Evolutionary conservation across 345 rosid genomes (phyloP).

Genomic region (Ailanthus altissimus): DNA sequence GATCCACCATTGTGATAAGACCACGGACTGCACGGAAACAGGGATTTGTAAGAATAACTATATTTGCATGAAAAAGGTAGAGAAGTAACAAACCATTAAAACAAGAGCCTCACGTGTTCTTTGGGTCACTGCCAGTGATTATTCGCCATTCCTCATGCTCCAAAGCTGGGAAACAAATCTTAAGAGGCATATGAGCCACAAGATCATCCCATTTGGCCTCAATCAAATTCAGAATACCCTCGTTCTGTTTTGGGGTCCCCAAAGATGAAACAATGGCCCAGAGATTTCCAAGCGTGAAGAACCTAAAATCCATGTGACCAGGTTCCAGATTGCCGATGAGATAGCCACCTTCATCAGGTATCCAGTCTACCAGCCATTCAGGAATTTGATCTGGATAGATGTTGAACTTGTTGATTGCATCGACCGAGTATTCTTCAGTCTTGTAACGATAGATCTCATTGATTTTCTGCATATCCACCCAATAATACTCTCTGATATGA

Average conservation of each 20-base stretch:
- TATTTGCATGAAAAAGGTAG: not conserved
- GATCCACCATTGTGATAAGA: slow-evolving; percentile 98
- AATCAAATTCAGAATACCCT: slow-evolving; percentile 71
- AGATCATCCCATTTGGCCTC: slow-evolving; percentile 94
- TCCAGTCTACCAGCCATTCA: slow-evolving; percentile 93
- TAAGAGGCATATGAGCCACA: slow-evolving; percentile 91
- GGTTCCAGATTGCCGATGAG: slow-evolving; percentile 91
- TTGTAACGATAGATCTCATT: slow-evolving; percentile 95
- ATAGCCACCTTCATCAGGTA: slow-evolving; percentile 88
- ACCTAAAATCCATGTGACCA: slow-evolving; percentile 98
- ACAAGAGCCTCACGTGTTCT: slow-evolving; percentile 78
- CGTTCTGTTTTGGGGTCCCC: slow-evolving; percentile 69
- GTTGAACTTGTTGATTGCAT: slow-evolving; percentile 91
- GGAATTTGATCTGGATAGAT: slow-evolving; percentile 97
- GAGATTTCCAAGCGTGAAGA: slow-evolving; percentile 92
- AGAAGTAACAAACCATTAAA: not conserved
- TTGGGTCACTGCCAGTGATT: slow-evolving; percentile 95
- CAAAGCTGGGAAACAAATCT: slow-evolving; percentile 89
- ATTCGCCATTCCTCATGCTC: slow-evolving; percentile 93
- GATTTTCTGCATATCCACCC: slow-evolving; percentile 81
- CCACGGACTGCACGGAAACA: slow-evolving; percentile 68
- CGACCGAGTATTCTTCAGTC: slow-evolving; percentile 87
- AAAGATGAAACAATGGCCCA: slow-evolving; percentile 80
- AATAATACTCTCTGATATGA: slow-evolving; percentile 90
- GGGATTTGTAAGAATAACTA: slow-evolving; percentile 3